These are phyloP conservation scores for Choiromyces venosus DNA, from an alignment of 495 filamentous ascomycete genomes.

Conservation along the genomic window DNA sequence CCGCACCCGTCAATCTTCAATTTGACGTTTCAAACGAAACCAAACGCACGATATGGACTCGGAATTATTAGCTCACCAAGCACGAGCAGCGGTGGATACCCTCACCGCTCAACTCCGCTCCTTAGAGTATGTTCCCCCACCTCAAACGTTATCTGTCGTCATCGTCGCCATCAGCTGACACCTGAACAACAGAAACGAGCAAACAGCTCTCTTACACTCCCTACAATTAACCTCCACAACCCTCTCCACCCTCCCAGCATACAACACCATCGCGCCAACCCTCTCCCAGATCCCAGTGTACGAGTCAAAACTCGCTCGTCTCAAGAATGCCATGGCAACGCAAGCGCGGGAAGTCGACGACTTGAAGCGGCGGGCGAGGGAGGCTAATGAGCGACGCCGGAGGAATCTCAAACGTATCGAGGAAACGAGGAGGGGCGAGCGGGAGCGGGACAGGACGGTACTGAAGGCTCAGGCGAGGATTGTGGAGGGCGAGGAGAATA, in stretches of 20 bases:
- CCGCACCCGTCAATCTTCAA: conserved; percentile 6
- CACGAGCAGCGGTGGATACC: conserved; percentile 31
- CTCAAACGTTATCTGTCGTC: background rate
- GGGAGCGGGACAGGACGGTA: conserved; percentile 37
- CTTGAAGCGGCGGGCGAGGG: conserved; percentile 32
- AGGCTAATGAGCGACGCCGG: conserved; percentile 28
- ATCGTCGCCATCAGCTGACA: background rate
- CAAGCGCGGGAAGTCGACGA: conserved; percentile 33
- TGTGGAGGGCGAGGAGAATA: conserved; percentile 5
- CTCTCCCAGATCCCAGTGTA: conserved; percentile 37
- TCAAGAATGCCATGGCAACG: conserved; percentile 32
- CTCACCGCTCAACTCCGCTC: conserved; percentile 35
- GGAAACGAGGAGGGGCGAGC: conserved; percentile 31
- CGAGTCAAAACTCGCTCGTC: conserved; percentile 33
- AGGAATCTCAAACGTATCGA: conserved; percentile 23
- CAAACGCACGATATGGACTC: conserved; percentile 25
- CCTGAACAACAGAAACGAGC: conserved; percentile 25
- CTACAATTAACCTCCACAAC: conserved; percentile 31
- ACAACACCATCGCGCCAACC: conserved; percentile 33
- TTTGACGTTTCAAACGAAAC: background rate
- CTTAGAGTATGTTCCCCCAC: conserved; percentile 26
- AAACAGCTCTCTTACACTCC: conserved; percentile 36
- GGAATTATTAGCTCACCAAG: conserved; percentile 29
- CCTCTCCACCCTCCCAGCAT: conserved; percentile 31
- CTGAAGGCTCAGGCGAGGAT: conserved; percentile 24